Conservation (phyloP, 2,329 filamentous ascomycete species). For the Beauveria varroae region DNA sequence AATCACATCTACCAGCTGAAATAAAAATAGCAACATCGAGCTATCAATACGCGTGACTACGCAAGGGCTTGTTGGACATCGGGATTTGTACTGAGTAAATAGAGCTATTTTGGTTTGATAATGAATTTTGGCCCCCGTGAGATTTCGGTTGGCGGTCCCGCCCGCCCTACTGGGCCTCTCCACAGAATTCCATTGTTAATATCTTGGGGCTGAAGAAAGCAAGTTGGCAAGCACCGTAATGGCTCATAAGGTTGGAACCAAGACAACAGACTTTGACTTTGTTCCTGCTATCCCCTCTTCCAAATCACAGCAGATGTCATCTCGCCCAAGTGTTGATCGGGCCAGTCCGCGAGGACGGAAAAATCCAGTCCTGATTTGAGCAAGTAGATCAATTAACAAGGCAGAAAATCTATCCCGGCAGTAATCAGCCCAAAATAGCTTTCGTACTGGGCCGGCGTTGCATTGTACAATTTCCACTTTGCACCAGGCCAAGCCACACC, state of each 20-base stretch:
- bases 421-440: background rate
- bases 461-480: conserved; percentile 5
- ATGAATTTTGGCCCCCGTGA: background rate
- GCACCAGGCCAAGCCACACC: conserved; percentile 5
- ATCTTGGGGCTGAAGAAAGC: background rate
- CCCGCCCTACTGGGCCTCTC: background rate
- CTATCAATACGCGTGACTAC: too few species aligned
- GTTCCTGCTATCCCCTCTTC: too few species aligned
- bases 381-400: too few species aligned
- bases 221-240: background rate
- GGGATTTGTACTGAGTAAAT: background rate
- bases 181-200: background rate
- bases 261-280: too few species aligned
- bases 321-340: background rate
- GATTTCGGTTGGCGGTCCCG: background rate
- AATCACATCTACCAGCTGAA: too few species aligned
- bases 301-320: too few species aligned
- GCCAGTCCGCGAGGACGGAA: background rate
- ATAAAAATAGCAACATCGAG: background rate
- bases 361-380: background rate
- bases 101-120: background rate
- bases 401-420: background rate
- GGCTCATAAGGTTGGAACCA: too few species aligned
- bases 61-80: too few species aligned
- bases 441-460: background rate